phyloP scores from a whole-genome alignment of 805 yeast species.

The Saturnispora serradocipensis region DNA sequence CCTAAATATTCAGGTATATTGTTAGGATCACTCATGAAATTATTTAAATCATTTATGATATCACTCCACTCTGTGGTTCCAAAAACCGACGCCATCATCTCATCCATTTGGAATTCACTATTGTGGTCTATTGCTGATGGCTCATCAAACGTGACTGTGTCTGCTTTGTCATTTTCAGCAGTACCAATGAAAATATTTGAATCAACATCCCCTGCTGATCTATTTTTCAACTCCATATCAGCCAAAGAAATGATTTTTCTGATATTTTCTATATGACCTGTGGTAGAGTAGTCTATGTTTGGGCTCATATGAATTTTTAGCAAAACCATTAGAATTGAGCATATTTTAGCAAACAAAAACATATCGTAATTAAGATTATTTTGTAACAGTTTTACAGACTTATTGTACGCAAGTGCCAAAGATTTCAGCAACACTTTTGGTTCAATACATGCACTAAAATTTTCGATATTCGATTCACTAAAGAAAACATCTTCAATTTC shows the following conservation, averaged over 20 bases:
- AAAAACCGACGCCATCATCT: neutral
- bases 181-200: neutral
- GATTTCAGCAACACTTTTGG: neutral
- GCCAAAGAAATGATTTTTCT: neutral
- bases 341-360: constrained; percentile 3
- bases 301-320: neutral
- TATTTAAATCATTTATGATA: neutral
- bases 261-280: neutral
- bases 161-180: neutral
- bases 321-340: neutral
- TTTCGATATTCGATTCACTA: neutral
- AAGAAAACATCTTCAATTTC: neutral
- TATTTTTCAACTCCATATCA: neutral
- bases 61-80: neutral
- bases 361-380: neutral
- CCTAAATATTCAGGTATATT: neutral
- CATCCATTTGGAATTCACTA: neutral
- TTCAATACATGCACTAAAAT: neutral
- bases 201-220: neutral
- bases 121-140: neutral
- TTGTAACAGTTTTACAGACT: neutral
- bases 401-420: neutral
- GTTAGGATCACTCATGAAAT: constrained; percentile 1
- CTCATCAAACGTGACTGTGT: neutral
- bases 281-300: neutral